Evolutionary conservation across 768 basidiomycete species (phyloP).

Genomic region (Dioszegia hungarica): DNA sequence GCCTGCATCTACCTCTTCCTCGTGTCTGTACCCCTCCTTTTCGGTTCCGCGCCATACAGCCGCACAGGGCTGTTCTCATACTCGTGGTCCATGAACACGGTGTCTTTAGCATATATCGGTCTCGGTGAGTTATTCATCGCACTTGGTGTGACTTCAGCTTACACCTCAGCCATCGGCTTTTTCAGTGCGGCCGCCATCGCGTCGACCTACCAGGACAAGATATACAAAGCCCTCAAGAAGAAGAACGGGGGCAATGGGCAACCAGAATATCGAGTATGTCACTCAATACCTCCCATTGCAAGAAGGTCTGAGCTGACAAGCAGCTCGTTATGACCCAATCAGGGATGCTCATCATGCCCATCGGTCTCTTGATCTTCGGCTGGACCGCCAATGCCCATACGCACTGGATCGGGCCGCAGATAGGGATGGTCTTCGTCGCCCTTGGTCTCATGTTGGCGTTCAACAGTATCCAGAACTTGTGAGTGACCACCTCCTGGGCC

Average conservation of each 20-base stretch:
- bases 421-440: slow-evolving; percentile 25
- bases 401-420: slow-evolving; percentile 43
- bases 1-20: slow-evolving; percentile 40
- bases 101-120: slow-evolving; percentile 38
- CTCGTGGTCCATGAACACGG: slow-evolving; percentile 25
- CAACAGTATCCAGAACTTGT: slow-evolving; percentile 43
- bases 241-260: slow-evolving; percentile 35
- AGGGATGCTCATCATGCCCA: slow-evolving; percentile 40
- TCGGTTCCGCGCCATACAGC: slow-evolving; percentile 33
- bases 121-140: slow-evolving; percentile 23
- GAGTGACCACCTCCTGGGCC: background rate
- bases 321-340: slow-evolving; percentile 44
- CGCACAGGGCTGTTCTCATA: slow-evolving; percentile 29
- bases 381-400: slow-evolving; percentile 37
- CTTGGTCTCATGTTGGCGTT: slow-evolving; percentile 40
- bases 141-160: background rate
- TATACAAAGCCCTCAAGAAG: slow-evolving; percentile 33
- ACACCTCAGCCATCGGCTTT: slow-evolving; percentile 28
- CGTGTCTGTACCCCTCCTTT: slow-evolving; percentile 35
- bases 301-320: slow-evolving; percentile 1
- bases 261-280: slow-evolving; percentile 39
- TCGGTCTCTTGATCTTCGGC: slow-evolving; percentile 41
- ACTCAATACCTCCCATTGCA: background rate
- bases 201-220: slow-evolving; percentile 34
- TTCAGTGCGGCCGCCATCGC: slow-evolving; percentile 23